Percentiles rank a stretch among this genome's conserved stretches.
Evolutionary conservation across 1,284 basidiomycete genomes (phyloP).

Genomic region (Athelia psychrophila): DNA sequence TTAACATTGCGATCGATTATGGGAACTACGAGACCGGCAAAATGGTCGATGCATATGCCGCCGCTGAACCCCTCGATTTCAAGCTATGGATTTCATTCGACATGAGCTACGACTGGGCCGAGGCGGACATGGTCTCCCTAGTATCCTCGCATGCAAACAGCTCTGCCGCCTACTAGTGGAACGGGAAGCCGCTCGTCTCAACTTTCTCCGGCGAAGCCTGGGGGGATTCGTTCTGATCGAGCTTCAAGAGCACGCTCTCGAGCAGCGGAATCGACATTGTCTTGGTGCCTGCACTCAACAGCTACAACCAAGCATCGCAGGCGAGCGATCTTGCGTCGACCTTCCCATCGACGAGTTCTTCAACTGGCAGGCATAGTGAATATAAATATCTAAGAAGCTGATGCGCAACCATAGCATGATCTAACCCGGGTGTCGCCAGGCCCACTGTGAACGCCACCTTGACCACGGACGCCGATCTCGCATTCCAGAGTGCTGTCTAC

Average conservation of each 20-base stretch:
- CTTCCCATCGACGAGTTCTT: slow-evolving; percentile 33
- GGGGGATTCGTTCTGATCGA: slow-evolving; percentile 25
- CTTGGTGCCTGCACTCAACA: slow-evolving; percentile 29
- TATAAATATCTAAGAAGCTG: background rate
- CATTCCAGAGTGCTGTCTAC: slow-evolving; percentile 19
- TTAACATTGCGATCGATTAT: slow-evolving; percentile 14
- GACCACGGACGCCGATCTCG: slow-evolving; percentile 28
- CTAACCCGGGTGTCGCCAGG: slow-evolving; percentile 10
- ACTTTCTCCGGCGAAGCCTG: slow-evolving; percentile 24
- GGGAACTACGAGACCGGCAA: slow-evolving; percentile 23
- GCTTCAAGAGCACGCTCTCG: slow-evolving; percentile 22
- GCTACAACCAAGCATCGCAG: slow-evolving; percentile 22
- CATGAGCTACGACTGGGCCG: slow-evolving; percentile 22
- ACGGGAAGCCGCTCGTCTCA: slow-evolving; percentile 26
- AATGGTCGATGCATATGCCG: slow-evolving; percentile 25
- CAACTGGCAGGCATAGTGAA: slow-evolving; percentile 35
- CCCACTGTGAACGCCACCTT: slow-evolving; percentile 20
- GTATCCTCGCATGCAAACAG: slow-evolving; percentile 19
- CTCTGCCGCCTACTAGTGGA: slow-evolving; percentile 22
- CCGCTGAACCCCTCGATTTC: slow-evolving; percentile 26
- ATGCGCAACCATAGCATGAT: too few species aligned
- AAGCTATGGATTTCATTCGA: slow-evolving; percentile 32
- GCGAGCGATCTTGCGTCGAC: slow-evolving; percentile 20
- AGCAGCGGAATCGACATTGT: slow-evolving; percentile 22
- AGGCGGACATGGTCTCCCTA: slow-evolving; percentile 18